Conservation (phyloP, 139 green algal species). For the Chlorella sp. region DNA sequence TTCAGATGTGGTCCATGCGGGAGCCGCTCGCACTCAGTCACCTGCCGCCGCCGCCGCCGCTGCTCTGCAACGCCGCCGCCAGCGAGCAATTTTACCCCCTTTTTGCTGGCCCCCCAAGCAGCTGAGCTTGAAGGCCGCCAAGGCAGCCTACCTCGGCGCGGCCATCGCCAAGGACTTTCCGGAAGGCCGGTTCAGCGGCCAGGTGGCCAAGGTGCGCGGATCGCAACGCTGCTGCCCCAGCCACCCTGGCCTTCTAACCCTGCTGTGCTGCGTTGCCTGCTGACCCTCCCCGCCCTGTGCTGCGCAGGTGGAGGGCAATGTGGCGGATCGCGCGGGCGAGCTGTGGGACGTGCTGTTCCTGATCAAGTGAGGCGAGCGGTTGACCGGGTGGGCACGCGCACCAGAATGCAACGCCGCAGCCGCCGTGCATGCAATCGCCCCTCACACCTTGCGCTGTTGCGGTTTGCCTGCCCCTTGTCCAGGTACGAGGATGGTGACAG, state of each 20-base stretch:
- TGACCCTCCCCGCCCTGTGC: no score
- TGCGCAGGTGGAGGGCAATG: background rate
- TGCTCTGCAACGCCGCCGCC: no score
- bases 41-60: no score
- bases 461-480: background rate
- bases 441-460: background rate
- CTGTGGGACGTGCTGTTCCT: background rate
- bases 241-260: no score
- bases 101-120: no score
- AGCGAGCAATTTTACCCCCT: no score
- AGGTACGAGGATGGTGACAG: slow-evolving; percentile 51
- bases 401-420: background rate
- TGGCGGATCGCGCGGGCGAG: background rate
- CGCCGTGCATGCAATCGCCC: background rate
- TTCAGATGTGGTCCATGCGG: background rate
- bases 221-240: no score
- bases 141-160: background rate
- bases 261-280: no score
- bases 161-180: background rate
- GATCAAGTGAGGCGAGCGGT: background rate
- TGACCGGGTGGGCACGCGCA: no score
- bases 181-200: background rate
- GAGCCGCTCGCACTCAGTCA: background rate
- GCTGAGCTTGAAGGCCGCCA: background rate
- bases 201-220: background rate